These are phyloP conservation scores for Quercus engelmannii DNA, from an alignment of 306 rosid species.

Conservation along the genomic window DNA sequence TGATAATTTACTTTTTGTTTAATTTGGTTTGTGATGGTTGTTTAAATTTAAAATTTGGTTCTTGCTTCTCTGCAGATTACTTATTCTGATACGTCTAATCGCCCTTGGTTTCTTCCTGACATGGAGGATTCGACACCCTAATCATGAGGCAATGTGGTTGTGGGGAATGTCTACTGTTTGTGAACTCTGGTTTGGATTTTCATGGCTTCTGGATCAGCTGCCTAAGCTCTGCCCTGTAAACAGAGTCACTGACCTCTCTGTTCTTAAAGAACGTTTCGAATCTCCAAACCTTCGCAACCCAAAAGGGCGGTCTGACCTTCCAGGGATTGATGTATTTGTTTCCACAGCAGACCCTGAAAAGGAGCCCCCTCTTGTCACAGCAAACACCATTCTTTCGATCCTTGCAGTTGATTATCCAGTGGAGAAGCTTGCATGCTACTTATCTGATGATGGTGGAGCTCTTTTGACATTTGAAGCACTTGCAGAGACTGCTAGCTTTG, in stretches of 20 bases:
- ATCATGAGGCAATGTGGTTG: constrained; percentile 78
- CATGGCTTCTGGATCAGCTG: constrained; percentile 83
- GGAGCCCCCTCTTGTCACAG: constrained; percentile 85
- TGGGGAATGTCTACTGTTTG: constrained; percentile 86
- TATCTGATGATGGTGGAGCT: constrained; percentile 90
- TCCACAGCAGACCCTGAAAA: constrained; percentile 89
- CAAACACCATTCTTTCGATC: constrained; percentile 83
- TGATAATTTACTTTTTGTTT: not conserved
- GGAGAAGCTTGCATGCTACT: constrained; percentile 79
- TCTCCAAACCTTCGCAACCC: constrained; percentile 76
- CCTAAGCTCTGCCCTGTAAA: constrained; percentile 86
- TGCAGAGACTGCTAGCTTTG: constrained; percentile 83
- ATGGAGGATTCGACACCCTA: constrained; percentile 80
- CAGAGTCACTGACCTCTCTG: constrained; percentile 72
- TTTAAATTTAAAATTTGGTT: not conserved
- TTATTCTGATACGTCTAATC: constrained; percentile 55
- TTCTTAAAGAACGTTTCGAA: constrained; percentile 67
- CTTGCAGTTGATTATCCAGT: constrained; percentile 82
- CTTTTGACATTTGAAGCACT: constrained; percentile 78
- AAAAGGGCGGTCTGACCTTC: constrained; percentile 79
- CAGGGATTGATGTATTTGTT: constrained; percentile 81
- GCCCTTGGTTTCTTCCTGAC: constrained; percentile 73
- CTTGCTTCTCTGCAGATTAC: constrained; percentile 42
- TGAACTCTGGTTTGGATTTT: constrained; percentile 83
- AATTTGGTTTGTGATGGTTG: not conserved